Conservation (phyloP, 2,329 filamentous ascomycete genomes). For the Leptographium wingfieldii region DNA sequence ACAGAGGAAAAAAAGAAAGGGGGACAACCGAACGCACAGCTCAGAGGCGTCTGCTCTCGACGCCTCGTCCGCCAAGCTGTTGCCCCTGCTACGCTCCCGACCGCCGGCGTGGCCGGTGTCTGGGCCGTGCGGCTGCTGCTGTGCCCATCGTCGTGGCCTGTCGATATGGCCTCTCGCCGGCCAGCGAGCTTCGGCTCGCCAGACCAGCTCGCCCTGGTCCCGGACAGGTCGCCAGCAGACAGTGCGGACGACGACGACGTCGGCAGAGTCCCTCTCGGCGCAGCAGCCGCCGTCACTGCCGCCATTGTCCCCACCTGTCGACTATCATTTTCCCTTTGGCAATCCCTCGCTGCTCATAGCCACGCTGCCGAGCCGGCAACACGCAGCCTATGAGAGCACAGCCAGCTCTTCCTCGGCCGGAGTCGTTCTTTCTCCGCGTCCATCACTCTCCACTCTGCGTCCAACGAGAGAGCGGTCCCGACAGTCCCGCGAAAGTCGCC, state of each 20-base stretch:
- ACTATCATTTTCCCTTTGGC: slow-evolving; percentile 13
- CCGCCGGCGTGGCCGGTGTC: neutral
- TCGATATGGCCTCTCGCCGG: neutral
- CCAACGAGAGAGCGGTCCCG: too few relatives aligned
- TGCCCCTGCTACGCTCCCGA: neutral
- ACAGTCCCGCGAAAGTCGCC: too few relatives aligned
- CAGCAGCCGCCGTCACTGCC: neutral
- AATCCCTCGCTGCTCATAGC: slow-evolving; percentile 11
- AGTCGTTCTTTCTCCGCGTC: too few relatives aligned
- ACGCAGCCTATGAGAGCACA: neutral
- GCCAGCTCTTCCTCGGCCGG: neutral
- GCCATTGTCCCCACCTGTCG: neutral
- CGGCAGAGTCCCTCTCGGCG: neutral
- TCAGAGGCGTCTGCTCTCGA: neutral
- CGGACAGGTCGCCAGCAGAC: neutral
- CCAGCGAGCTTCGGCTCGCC: neutral
- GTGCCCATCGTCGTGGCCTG: neutral
- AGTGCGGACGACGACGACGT: neutral
- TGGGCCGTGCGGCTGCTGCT: neutral
- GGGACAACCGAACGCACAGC: too few relatives aligned
- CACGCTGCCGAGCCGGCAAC: slow-evolving; percentile 4
- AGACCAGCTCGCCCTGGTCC: too few relatives aligned
- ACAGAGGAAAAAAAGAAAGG: neutral
- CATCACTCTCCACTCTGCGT: too few relatives aligned
- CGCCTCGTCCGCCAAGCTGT: slow-evolving; percentile 4